Evolutionary conservation across 2,329 filamentous ascomycete genomes (phyloP), one percentile per base, ranked within the genome.

Genomic region (Ophiostoma triangulosporum): DNA sequence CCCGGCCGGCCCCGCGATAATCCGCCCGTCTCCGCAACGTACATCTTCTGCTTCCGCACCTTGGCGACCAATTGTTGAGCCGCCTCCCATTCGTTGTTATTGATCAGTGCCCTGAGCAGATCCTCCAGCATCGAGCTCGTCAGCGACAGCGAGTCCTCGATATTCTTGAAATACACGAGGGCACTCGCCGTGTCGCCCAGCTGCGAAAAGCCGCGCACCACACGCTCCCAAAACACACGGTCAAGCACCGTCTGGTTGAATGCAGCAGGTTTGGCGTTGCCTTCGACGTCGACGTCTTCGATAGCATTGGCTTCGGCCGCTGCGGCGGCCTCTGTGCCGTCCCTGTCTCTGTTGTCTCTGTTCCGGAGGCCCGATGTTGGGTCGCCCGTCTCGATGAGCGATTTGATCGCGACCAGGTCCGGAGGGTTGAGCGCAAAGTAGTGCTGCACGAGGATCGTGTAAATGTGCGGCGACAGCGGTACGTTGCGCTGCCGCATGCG

Each of bases 361-460:
- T 7, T 20, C 32, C 26, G 3, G 9, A 36, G 20, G 11, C 38
- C 38, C 22, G 20, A 24, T 4, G 20, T 26, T 14, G 53, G 56
- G 12, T 48, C 32, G 15, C 56, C 70, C 62, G 85, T 77, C 22
- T 71, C 67, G 20, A 88, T 78, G 3, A 90, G 69, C 0, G 65
- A 64, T 35, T 79, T 74, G n/a, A 87, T 74, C 14, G 77, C 76
- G 2, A 68, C 65, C 29, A 86, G 68, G 59, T 85, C 73, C 0
- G 82, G 80, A 2, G 79, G 78, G 1, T 68, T 57, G 50, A 72
- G 73, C 8, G 70, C 62, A 63, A 90, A 84, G 63, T 83, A 83
- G 63, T 84, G 73, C 46, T 83, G 77, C 46, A 86, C 70, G 20
- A 93, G 75, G 61, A 83, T 85, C 24, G 86, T 90, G 69, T 86